phyloP scores from a whole-genome alignment of 2,329 filamentous ascomycete genomes.

The Cadophora gregata region DNA sequence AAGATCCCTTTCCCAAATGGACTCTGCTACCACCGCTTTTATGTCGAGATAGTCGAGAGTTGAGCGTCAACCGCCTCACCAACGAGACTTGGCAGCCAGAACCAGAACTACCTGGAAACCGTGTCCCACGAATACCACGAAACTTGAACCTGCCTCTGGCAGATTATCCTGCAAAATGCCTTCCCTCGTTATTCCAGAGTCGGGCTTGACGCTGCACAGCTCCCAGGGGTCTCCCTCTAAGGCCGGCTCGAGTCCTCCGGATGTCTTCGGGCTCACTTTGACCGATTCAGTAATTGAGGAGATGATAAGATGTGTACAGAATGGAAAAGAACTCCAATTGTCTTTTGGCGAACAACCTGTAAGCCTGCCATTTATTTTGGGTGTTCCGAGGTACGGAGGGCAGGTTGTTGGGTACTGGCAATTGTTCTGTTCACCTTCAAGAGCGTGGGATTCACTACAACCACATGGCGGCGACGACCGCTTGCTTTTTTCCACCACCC shows the following conservation, averaged over 20 bases:
- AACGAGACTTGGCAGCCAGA: slow-evolving; percentile 35
- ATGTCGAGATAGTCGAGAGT: slow-evolving; percentile 36
- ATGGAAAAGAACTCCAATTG: slow-evolving; percentile 62
- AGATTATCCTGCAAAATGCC: slow-evolving; percentile 50
- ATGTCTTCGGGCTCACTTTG: slow-evolving; percentile 64
- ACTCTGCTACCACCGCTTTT: slow-evolving; percentile 33
- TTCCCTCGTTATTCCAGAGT: slow-evolving; percentile 61
- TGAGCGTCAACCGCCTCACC: slow-evolving; percentile 26
- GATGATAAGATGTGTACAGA: slow-evolving; percentile 65
- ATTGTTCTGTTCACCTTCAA: slow-evolving; percentile 21
- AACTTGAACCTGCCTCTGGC: slow-evolving; percentile 12
- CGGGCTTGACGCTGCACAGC: slow-evolving; percentile 60
- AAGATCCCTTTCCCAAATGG: slow-evolving; percentile 27
- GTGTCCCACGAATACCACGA: slow-evolving; percentile 21
- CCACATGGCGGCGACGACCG: not conserved
- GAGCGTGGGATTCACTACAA: slow-evolving; percentile 19
- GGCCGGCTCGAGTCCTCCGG: slow-evolving; percentile 54
- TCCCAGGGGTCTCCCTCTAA: slow-evolving; percentile 47
- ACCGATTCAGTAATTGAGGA: slow-evolving; percentile 64
- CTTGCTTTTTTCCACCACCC: slow-evolving; percentile 25
- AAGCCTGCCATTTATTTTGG: slow-evolving; percentile 48
- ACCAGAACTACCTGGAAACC: slow-evolving; percentile 24
- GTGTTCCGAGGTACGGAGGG: slow-evolving; percentile 11
- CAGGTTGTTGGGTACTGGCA: not conserved
- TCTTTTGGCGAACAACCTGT: slow-evolving; percentile 64